These are phyloP conservation scores for Boletus pseudo-olivaceus DNA, from an alignment of 768 basidiomycete genomes.

Conservation along the genomic window DNA sequence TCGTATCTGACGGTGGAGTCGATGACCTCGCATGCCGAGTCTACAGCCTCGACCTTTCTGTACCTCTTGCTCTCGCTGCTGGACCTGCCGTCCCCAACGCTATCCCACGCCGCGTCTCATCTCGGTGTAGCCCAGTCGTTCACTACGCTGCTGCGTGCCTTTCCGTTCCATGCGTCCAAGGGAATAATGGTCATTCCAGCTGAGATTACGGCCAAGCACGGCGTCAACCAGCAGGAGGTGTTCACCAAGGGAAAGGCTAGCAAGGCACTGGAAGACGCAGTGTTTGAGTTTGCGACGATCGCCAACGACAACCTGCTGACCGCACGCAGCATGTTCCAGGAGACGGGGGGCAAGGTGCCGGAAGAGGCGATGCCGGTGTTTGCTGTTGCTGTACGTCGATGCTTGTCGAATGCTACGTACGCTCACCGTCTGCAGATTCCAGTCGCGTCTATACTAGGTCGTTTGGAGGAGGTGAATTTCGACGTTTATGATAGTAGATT, in stretches of 20 bases:
- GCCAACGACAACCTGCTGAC: slow-evolving; percentile 80
- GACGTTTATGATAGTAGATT: slow-evolving; percentile 64
- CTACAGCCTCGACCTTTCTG: slow-evolving; percentile 73
- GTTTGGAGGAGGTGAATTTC: slow-evolving; percentile 68
- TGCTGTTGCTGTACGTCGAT: slow-evolving; percentile 58
- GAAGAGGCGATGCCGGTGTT: slow-evolving; percentile 65
- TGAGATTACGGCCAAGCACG: slow-evolving; percentile 75
- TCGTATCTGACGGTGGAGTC: slow-evolving; percentile 66
- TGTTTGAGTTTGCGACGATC: slow-evolving; percentile 77
- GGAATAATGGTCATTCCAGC: slow-evolving; percentile 75
- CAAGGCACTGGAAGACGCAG: slow-evolving; percentile 68
- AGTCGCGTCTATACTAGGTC: slow-evolving; percentile 57
- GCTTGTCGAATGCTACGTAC: neutral
- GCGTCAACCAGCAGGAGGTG: slow-evolving; percentile 77
- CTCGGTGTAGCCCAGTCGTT: slow-evolving; percentile 73
- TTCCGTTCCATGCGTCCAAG: slow-evolving; percentile 73
- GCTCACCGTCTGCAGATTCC: slow-evolving; percentile 50
- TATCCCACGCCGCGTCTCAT: slow-evolving; percentile 80
- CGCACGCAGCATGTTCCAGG: slow-evolving; percentile 65
- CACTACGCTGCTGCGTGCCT: slow-evolving; percentile 65
- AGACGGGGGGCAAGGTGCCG: slow-evolving; percentile 52
- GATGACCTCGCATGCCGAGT: slow-evolving; percentile 70
- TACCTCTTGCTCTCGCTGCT: slow-evolving; percentile 74
- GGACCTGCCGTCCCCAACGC: slow-evolving; percentile 48
- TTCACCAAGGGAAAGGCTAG: slow-evolving; percentile 54